These are phyloP conservation scores for Corchorus olitorius DNA, from an alignment of 345 rosid species.

Conservation along the genomic window DNA sequence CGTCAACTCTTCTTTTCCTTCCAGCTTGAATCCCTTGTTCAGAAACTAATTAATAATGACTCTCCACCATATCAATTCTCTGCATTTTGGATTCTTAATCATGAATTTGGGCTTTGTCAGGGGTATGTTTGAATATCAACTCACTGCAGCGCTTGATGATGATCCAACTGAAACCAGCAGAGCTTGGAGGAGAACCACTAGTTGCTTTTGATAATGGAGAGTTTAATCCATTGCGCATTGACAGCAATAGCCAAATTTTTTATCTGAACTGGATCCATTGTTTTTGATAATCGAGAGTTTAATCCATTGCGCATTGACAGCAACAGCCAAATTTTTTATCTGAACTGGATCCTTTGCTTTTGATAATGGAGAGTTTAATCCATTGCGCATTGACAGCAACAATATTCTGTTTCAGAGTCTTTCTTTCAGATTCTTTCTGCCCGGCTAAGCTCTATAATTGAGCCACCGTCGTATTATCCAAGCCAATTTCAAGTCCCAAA, in stretches of 20 bases:
- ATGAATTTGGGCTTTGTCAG: slow-evolving; percentile 37
- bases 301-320: slow-evolving; percentile 43
- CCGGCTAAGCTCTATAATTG: slow-evolving; percentile 59
- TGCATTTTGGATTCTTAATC: slow-evolving; percentile 29
- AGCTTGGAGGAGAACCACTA: slow-evolving; percentile 39
- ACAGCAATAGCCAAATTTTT: slow-evolving; percentile 31
- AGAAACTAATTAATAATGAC: slow-evolving; percentile 35
- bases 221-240: slow-evolving; percentile 43
- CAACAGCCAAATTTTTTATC: slow-evolving; percentile 31
- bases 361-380: slow-evolving; percentile 42
- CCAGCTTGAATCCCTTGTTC: slow-evolving; percentile 46
- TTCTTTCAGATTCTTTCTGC: slow-evolving; percentile 54
- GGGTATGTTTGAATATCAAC: slow-evolving; percentile 63
- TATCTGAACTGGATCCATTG: slow-evolving; percentile 34
- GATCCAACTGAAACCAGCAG: slow-evolving; percentile 79
- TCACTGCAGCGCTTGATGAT: slow-evolving; percentile 65
- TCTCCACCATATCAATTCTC: slow-evolving; percentile 30
- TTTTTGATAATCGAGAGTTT: slow-evolving; percentile 41
- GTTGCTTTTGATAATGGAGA: slow-evolving; percentile 39
- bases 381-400: slow-evolving; percentile 42
- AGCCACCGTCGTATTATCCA: slow-evolving; percentile 70
- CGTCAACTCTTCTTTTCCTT: slow-evolving; percentile 55
- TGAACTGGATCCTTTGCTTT: slow-evolving; percentile 36
- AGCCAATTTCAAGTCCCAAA: slow-evolving; percentile 72
- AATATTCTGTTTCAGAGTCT: slow-evolving; percentile 38